Evolutionary conservation across 164 flowering plant species (phyloP), one percentile per base, ranked within the genome.

Genomic region (Liriodendron chinense): DNA sequence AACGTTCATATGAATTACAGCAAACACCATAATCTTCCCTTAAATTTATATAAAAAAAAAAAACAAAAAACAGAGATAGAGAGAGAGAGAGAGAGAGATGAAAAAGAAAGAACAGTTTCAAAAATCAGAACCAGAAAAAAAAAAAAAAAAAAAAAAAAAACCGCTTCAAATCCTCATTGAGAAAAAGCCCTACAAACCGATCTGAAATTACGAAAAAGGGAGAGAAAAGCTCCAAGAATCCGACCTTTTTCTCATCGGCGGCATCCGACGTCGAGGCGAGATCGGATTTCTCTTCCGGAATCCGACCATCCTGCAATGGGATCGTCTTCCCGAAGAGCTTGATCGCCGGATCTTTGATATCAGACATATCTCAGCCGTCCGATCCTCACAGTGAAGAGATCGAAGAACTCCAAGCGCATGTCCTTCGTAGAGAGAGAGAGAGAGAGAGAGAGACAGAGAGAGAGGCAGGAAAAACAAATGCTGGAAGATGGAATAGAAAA

Each of bases 281-380:
- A 65, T 77, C 72, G 59, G 78, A 43, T 18, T 23, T 68, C 34
- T 49, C 71, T 4, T n/a, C 18, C 67, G 56, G 68, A 34, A 62
- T 9, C 26, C 9, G 56, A 47, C 68, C 2, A 13, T 78, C 78
- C 65, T 81, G 76, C 63, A 82, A 59, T 21, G 86, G 82, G 72
- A 87, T 86, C 66, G 81, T 85, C 65, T 78, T 78, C 20, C 90
- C 90, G 74, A 87, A 86, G 65, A 86, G 88, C 85, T 83, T 86
- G 62, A 87, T 80, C 20, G 85, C 86, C 68, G 86, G 87, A 79
- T 84, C 86, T 62, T 72, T 82, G 22, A 43, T n/a, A 71, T 67
- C 74, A 28, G 74, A 59, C 82, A 80, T 80, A 48, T 43, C 67
- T 56, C 69, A 64, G 22, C 77, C 70, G 71, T 69, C 73, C 79